Base-by-base conservation (phyloP, 2,329 filamentous ascomycete species). In the Botryotinia globosa region DNA sequence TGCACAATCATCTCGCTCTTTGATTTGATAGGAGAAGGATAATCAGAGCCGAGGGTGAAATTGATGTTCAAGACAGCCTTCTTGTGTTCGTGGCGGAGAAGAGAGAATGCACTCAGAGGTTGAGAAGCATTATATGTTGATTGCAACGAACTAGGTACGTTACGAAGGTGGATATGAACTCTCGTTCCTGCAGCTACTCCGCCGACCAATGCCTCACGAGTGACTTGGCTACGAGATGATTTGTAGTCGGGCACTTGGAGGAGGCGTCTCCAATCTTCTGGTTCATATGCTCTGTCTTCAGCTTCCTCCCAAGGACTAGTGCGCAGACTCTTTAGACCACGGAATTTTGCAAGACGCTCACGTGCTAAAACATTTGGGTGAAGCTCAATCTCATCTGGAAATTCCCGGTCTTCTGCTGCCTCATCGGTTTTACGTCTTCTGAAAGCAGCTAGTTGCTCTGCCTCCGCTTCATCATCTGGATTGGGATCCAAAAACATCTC, bases 361-460 rank as follows among this genome's bases (percentile, higher is more conserved):
- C 93, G 86, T 0, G 96, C 96, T 62, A 93, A 86, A 5, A 97
- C 93, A 70, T 95, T 88, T 0, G 97, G 96, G 76, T 93, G 93
- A 70, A 99, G 85, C 82, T 99, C 97, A 73, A 99, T 96, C 82
- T 99, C 96, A 77, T 99, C 96, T 0, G 96, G 96, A 82, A 98
- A 99, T 81, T 98, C 95, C 71, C 92, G 88, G 81, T 99, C 96
- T 22, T 98, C 94, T 67, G 94, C 89, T 6, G 90, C 93, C 77
- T 98, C 95, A 37, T 90, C 90, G 69, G 90, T 89, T 79, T 94
- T 93, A 75, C 90, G 90, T 69, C 89, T 87, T 56, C 96, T 90
- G 83, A 94, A 99, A 62, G 91, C 91, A 72, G 90, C 92, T 58
- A 99, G 86, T 80, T 97, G 90, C 77, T 90, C 87, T 3, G 92